These are phyloP conservation scores for Fistulifera pelliculosa DNA, from an alignment of 108 stramenopile species.

Conservation along the genomic window DNA sequence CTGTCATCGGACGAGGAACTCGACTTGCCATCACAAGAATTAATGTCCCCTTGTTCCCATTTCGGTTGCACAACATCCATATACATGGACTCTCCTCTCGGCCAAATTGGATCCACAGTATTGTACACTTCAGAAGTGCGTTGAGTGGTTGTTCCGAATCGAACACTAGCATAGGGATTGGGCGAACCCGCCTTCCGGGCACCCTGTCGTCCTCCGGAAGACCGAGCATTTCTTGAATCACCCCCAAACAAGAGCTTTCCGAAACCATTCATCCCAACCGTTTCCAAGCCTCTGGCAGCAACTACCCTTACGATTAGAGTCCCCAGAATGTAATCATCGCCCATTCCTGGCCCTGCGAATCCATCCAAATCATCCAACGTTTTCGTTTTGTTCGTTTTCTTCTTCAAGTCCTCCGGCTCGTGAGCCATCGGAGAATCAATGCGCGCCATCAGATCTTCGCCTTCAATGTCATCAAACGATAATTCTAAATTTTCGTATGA, in stretches of 20 bases:
- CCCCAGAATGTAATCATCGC: conserved; percentile 61
- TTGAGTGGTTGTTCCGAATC: conserved; percentile 50
- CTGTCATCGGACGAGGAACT: conserved; percentile 1
- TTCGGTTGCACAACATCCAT: conserved; percentile 67
- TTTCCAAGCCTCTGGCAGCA: conserved; percentile 51
- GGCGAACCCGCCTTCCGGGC: conserved; percentile 12
- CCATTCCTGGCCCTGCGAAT: background rate
- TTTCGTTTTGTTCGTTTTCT: background rate
- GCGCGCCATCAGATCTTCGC: background rate
- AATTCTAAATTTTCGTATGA: conserved; percentile 3
- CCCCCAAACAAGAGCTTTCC: conserved; percentile 8
- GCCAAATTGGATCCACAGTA: conserved; percentile 59
- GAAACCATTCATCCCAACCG: conserved; percentile 7
- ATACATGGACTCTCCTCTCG: conserved; percentile 61
- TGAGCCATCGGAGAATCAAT: no score
- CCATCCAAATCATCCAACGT: background rate
- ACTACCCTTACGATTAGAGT: conserved; percentile 74
- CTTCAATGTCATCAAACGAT: conserved; percentile 6
- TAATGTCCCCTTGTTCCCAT: conserved; percentile 9
- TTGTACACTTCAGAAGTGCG: conserved; percentile 48
- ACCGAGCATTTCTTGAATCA: background rate
- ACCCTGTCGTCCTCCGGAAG: conserved; percentile 13
- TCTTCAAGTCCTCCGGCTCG: no score
- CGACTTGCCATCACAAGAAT: background rate
- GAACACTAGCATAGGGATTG: conserved; percentile 55